Percentiles rank a stretch among this genome's conserved stretches.
Conservation (phyloP, 1,139 yeast species). For the Yamadazyma sp. region DNA sequence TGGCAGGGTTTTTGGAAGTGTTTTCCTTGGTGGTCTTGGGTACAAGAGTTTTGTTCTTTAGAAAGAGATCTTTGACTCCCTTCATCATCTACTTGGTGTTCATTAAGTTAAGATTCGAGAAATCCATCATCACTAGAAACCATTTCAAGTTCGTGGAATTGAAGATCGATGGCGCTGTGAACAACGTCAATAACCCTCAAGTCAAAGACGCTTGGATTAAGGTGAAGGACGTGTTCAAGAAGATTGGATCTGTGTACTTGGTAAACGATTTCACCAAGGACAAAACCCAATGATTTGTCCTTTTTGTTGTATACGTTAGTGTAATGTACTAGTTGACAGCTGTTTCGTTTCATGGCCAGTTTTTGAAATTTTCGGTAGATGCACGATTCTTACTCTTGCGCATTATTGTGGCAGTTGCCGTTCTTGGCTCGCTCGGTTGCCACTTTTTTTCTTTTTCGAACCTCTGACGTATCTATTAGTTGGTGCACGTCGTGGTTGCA, state of each 20-base stretch:
- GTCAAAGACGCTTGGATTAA: slow-evolving; percentile 63
- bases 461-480: slow-evolving; percentile 1
- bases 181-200: slow-evolving; percentile 59
- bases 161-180: slow-evolving; percentile 63
- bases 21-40: slow-evolving; percentile 50
- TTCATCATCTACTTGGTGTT: slow-evolving; percentile 61
- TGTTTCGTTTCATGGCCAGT: no score
- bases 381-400: background rate
- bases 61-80: slow-evolving; percentile 62
- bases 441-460: no score
- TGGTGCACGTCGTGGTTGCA: slow-evolving; percentile 3
- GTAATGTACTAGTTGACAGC: background rate
- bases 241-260: slow-evolving; percentile 29
- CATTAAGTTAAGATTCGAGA: slow-evolving; percentile 76
- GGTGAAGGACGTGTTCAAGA: slow-evolving; percentile 48
- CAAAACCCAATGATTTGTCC: slow-evolving; percentile 12
- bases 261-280: slow-evolving; percentile 40
- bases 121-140: slow-evolving; percentile 70
- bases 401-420: background rate
- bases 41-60: slow-evolving; percentile 59
- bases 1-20: slow-evolving; percentile 74
- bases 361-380: background rate
- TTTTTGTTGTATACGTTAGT: background rate
- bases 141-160: slow-evolving; percentile 73
- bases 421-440: no score